Percentiles rank a stretch among this genome's conserved stretches.
Conservation (phyloP, 139 green algal genomes). For the Chlorella sp. region DNA sequence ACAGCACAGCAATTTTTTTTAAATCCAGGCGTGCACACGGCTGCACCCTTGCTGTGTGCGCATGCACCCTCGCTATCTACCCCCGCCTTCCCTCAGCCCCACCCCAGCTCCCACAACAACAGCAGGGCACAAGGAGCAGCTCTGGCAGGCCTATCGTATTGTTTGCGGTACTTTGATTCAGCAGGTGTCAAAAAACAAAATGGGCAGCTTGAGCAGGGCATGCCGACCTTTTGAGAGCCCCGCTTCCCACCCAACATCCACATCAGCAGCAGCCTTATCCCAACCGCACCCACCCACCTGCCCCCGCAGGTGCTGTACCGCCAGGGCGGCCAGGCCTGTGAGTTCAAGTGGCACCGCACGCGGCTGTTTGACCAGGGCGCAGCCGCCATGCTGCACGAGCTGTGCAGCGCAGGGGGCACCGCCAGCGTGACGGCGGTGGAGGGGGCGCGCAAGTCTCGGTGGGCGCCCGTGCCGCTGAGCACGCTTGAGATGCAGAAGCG, state of each 20-base stretch:
- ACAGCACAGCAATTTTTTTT: no score
- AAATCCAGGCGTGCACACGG: no score
- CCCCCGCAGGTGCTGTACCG: conserved; percentile 26
- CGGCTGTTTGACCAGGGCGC: conserved; percentile 88
- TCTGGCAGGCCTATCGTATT: no score
- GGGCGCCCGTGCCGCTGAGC: conserved; percentile 85
- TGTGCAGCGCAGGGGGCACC: conserved; percentile 61
- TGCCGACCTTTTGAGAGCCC: no score
- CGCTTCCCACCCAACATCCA: not conserved
- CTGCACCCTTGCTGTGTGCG: no score
- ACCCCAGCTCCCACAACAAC: no score
- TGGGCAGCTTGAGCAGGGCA: no score
- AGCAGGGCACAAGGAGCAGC: no score
- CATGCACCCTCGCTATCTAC: no score
- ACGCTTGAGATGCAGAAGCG: conserved; percentile 98
- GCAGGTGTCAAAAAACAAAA: no score
- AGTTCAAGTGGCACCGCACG: conserved; percentile 82
- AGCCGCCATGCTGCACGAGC: conserved; percentile 84
- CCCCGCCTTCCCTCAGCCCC: no score
- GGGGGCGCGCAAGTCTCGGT: conserved; percentile 60
- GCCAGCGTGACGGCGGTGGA: conserved; percentile 72
- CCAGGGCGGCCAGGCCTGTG: conserved; percentile 37
- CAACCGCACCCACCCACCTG: not conserved
- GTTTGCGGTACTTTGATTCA: no score
- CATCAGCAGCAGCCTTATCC: not conserved